These are phyloP conservation scores for Musa itinerans DNA, from an alignment of 176 grass and related monocot genomes.

Conservation along the genomic window DNA sequence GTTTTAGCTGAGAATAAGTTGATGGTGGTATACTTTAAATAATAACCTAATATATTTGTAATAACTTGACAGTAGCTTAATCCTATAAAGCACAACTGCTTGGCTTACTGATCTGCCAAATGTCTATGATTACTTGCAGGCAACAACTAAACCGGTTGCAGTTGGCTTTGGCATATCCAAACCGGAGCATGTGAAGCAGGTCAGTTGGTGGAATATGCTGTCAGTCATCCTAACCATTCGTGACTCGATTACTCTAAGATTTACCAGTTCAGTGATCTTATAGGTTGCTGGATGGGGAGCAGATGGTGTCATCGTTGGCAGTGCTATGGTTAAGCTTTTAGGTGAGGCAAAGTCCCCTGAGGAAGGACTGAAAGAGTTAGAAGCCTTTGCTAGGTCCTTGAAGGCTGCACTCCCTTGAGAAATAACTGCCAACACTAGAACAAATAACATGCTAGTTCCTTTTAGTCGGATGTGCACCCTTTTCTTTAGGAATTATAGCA, in stretches of 20 bases:
- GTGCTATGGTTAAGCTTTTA: slow-evolving; percentile 75
- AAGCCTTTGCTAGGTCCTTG: slow-evolving; percentile 58
- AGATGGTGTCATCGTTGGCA: slow-evolving; percentile 89
- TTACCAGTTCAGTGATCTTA: slow-evolving; percentile 7
- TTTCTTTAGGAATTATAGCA: no score
- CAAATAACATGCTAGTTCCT: no score
- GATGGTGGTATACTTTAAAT: background rate
- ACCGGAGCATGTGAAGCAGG: slow-evolving; percentile 90
- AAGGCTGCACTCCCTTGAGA: slow-evolving; percentile 72
- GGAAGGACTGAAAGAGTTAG: slow-evolving; percentile 80
- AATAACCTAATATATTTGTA: background rate
- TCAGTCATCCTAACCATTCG: background rate
- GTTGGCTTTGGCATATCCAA: slow-evolving; percentile 96
- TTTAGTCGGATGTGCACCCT: no score
- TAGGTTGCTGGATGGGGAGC: slow-evolving; percentile 82
- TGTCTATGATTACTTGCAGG: slow-evolving; percentile 33
- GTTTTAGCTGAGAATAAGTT: background rate
- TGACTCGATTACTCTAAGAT: background rate
- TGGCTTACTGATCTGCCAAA: background rate
- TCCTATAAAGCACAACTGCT: background rate
- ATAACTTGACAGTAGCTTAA: background rate
- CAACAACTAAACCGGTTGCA: slow-evolving; percentile 77
- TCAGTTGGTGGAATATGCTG: slow-evolving; percentile 7
- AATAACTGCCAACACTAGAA: background rate
- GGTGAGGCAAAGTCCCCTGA: slow-evolving; percentile 63